phyloP scores from a whole-genome alignment of 208 protist species.

The Pavlovales sp. region DNA sequence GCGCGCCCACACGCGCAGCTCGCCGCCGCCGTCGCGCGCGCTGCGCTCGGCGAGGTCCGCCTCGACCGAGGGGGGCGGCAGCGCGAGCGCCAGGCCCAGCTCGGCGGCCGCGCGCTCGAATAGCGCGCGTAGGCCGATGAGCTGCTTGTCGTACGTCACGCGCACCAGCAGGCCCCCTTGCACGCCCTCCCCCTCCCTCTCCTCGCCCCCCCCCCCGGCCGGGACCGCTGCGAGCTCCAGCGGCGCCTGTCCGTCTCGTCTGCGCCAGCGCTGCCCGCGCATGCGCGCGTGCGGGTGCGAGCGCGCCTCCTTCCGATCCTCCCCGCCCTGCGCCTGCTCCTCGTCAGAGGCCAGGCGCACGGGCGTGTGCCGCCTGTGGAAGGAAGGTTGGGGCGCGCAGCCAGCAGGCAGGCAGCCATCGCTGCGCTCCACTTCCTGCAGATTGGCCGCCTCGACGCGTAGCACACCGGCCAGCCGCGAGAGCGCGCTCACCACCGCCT shows the following conservation, averaged over 20 bases:
- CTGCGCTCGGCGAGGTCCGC: not conserved
- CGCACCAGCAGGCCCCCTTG: not conserved
- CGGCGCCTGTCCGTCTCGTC: too few species aligned
- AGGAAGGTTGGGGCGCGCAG: not conserved
- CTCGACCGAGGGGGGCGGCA: not conserved
- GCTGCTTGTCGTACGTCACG: conserved; percentile 21
- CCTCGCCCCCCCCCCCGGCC: too few species aligned
- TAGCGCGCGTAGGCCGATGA: not conserved
- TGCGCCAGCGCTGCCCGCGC: too few species aligned
- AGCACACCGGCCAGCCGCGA: too few species aligned
- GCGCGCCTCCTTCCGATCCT: too few species aligned
- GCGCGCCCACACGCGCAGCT: not conserved
- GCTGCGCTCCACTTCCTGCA: too few species aligned
- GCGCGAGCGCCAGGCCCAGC: not conserved
- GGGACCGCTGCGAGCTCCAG: not conserved
- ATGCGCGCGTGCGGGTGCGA: too few species aligned
- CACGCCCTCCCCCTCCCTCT: not conserved
- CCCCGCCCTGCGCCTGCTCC: too few species aligned
- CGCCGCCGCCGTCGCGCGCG: not conserved
- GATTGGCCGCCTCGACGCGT: not conserved
- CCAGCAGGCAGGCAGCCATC: not conserved
- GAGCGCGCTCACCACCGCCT: too few species aligned
- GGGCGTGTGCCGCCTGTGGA: not conserved
- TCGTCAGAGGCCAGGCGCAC: too few species aligned
- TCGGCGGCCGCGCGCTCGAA: not conserved